Evolutionary conservation across 495 filamentous ascomycete genomes (phyloP).

Genomic region (Chaetomium cochliodes): DNA sequence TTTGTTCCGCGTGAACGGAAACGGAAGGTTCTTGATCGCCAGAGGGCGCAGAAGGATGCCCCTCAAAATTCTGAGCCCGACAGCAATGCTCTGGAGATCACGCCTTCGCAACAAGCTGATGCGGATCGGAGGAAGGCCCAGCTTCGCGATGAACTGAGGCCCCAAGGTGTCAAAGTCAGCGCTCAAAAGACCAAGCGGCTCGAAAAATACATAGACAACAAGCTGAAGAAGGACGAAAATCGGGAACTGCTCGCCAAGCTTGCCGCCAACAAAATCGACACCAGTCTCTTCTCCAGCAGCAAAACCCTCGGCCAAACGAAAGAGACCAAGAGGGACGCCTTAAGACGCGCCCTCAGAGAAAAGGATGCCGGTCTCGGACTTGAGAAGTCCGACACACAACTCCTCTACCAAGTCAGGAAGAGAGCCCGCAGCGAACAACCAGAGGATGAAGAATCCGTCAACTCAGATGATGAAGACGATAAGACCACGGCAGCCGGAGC

Average conservation of each 20-base stretch:
- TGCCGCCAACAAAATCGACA: constrained; percentile 74
- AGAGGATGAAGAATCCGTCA: constrained; percentile 30
- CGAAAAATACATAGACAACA: constrained; percentile 97
- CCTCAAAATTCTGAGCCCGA: constrained; percentile 46
- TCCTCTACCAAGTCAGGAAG: constrained; percentile 38
- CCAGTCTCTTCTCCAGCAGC: constrained; percentile 71
- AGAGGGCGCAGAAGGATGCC: constrained; percentile 47
- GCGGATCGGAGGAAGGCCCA: constrained; percentile 63
- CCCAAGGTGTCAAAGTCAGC: constrained; percentile 74
- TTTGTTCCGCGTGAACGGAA: constrained; percentile 80
- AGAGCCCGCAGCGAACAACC: constrained; percentile 17
- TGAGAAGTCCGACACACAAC: constrained; percentile 39
- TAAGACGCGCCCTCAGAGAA: constrained; percentile 60
- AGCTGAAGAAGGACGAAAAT: constrained; percentile 93
- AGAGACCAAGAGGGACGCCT: constrained; percentile 64
- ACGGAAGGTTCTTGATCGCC: constrained; percentile 62
- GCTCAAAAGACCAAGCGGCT: constrained; percentile 91
- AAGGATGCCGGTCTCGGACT: constrained; percentile 56
- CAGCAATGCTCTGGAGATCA: constrained; percentile 69
- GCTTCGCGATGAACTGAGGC: constrained; percentile 59
- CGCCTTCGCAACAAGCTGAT: constrained; percentile 63
- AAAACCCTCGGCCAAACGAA: constrained; percentile 66
- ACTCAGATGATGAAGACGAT: constrained; percentile 33
- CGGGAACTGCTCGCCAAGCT: constrained; percentile 79
- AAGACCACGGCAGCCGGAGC: constrained; percentile 16